These are phyloP conservation scores for Stramenopiles sp. DNA, from an alignment of 352 stramenopile genomes.

Conservation along the genomic window DNA sequence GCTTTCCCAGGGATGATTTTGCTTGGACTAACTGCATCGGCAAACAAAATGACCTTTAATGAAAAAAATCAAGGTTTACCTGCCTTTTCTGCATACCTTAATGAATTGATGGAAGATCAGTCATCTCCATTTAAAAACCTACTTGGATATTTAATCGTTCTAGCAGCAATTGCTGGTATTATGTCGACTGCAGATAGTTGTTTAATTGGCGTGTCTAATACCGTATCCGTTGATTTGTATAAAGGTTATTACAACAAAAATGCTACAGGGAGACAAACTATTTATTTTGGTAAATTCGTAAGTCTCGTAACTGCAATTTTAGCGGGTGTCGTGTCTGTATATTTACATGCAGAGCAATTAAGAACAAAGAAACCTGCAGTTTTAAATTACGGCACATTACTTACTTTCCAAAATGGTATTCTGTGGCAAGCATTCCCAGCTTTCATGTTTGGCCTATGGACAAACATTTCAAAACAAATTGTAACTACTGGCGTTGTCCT, in stretches of 20 bases:
- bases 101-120: not conserved
- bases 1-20: not conserved
- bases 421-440: not conserved
- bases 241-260: not conserved
- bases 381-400: not conserved
- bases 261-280: not conserved
- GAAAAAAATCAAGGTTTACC: not conserved
- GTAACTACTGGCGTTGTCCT: not conserved
- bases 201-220: not conserved
- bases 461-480: not conserved
- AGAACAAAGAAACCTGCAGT: not conserved
- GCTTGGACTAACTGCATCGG: not conserved
- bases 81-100: not conserved
- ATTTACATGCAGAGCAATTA: not conserved
- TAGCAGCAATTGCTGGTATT: not conserved
- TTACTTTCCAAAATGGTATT: not conserved
- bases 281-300: not conserved
- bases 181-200: not conserved
- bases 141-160: not conserved
- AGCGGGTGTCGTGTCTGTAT: not conserved
- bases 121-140: not conserved
- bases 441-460: not conserved
- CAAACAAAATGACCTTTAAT: not conserved
- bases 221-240: not conserved
- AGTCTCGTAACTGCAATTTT: not conserved